Evolutionary conservation across 148 eudicot species (phyloP).

Genomic region (Polygonum aviculare): DNA sequence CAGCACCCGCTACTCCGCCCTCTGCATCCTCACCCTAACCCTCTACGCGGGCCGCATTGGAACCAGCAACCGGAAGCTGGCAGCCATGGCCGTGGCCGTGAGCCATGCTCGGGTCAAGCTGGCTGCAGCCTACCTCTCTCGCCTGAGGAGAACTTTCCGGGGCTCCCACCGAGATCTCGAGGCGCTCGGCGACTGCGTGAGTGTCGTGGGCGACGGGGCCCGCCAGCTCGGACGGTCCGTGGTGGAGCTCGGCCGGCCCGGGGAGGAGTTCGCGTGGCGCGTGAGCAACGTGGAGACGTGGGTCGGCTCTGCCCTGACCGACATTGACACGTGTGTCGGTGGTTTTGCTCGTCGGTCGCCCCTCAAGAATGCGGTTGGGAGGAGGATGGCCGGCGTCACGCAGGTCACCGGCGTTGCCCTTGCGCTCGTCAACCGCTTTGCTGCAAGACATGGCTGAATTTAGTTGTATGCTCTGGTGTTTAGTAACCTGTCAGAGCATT

Average conservation of each 20-base stretch:
- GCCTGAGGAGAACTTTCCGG: conserved; percentile 7
- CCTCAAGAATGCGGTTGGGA: conserved; percentile 24
- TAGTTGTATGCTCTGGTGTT: background rate
- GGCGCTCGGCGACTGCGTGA: conserved; percentile 53
- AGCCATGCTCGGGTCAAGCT: conserved; percentile 1
- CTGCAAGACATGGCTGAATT: conserved; percentile 7
- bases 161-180: conserved; percentile 34
- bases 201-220: conserved; percentile 37
- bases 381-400: conserved; percentile 25
- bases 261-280: conserved; percentile 48
- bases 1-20: background rate
- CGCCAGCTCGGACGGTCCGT: conserved; percentile 45
- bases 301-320: conserved; percentile 61
- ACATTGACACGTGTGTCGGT: conserved; percentile 41
- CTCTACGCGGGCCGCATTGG: background rate
- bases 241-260: conserved; percentile 29
- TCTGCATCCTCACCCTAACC: background rate
- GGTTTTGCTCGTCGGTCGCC: conserved; percentile 26
- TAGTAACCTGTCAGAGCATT: too few relatives aligned
- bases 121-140: conserved; percentile 26
- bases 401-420: conserved; percentile 58
- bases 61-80: background rate
- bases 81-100: background rate
- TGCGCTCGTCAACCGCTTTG: conserved; percentile 47
- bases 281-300: conserved; percentile 57